Conservation (phyloP, 192 early-diverging fungal species). For the Coemansia sp. region DNA sequence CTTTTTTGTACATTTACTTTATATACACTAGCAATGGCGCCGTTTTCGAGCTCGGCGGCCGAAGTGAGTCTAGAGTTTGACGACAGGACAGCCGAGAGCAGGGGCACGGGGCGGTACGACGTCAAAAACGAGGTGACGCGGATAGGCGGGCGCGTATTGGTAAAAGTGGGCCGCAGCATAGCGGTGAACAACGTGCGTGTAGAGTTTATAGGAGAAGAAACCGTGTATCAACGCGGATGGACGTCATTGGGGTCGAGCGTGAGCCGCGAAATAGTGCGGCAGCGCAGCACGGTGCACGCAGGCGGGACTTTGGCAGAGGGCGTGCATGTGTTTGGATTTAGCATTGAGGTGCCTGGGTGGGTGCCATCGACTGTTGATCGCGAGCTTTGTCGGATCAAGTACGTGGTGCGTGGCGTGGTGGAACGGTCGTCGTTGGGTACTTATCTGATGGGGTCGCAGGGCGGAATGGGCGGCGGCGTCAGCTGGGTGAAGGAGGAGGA, state of each 20-base stretch:
- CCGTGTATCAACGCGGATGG: slow-evolving; percentile 42
- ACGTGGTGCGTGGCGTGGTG: not conserved
- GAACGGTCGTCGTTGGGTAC: slow-evolving; percentile 4
- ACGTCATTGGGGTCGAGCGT: slow-evolving; percentile 22
- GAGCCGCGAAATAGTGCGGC: slow-evolving; percentile 18
- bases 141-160: slow-evolving; percentile 15
- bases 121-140: slow-evolving; percentile 1
- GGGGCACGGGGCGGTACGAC: not conserved
- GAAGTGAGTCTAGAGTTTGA: slow-evolving; percentile 26
- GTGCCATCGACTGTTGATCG: slow-evolving; percentile 42
- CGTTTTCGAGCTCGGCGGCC: slow-evolving; percentile 34
- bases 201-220: slow-evolving; percentile 40
- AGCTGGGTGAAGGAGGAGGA: slow-evolving; percentile 24
- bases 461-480: not conserved
- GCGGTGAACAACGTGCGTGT: slow-evolving; percentile 24
- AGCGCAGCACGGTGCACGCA: slow-evolving; percentile 4
- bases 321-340: slow-evolving; percentile 26
- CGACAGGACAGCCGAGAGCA: slow-evolving; percentile 1
- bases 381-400: slow-evolving; percentile 30
- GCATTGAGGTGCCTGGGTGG: slow-evolving; percentile 31
- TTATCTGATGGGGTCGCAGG: not conserved
- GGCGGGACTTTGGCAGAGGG: slow-evolving; percentile 31
- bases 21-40: slow-evolving; percentile 4
- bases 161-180: slow-evolving; percentile 7
- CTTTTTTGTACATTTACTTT: slow-evolving; percentile 2